A percentile compares a stretch with the other conserved stretches of the same genome.
phyloP scores from a whole-genome alignment of 2,329 filamentous ascomycete species.

The Aspergillaceae sp. region DNA sequence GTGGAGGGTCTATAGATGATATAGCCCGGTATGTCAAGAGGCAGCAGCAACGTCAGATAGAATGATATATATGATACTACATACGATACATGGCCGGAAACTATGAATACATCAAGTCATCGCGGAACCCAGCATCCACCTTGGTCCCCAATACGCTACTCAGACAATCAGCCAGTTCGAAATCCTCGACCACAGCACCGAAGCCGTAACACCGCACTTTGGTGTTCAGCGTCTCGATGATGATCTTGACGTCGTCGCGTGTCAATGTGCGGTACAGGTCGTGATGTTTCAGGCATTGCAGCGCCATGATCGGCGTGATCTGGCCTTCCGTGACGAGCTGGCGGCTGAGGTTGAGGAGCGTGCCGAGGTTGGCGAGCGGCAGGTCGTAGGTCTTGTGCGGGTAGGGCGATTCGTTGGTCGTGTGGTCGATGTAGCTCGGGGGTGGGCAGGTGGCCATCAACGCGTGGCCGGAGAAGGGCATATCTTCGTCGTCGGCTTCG shows the following conservation, averaged over 20 bases:
- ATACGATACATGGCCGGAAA: background rate
- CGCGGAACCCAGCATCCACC: conserved; percentile 19
- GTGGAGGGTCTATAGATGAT: too few species aligned
- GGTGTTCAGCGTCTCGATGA: conserved; percentile 64
- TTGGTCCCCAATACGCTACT: conserved; percentile 53
- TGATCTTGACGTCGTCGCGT: conserved; percentile 57
- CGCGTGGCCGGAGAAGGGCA: conserved; percentile 68
- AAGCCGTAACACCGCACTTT: conserved; percentile 91
- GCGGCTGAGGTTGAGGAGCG: conserved; percentile 74
- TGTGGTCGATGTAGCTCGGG: conserved; percentile 50
- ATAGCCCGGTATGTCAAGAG: too few species aligned
- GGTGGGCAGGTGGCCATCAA: conserved; percentile 90
- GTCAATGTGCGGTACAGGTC: conserved; percentile 59
- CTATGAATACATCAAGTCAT: conserved; percentile 28
- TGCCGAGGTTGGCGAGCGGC: conserved; percentile 65
- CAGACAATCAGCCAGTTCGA: conserved; percentile 61
- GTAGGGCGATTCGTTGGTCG: conserved; percentile 47
- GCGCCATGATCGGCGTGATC: conserved; percentile 92
- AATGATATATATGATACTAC: too few species aligned
- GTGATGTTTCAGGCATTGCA: conserved; percentile 70
- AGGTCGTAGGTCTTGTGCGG: conserved; percentile 71
- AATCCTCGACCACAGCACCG: conserved; percentile 61
- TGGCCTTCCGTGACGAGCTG: conserved; percentile 70
- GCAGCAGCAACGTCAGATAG: too few species aligned
- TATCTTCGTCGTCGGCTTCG: conserved; percentile 53